A percentile compares a stretch with the other conserved stretches of the same genome.
These are phyloP conservation scores for Tolypocladium cylindrosporum DNA, from an alignment of 2,329 filamentous ascomycete species.

Conservation along the genomic window DNA sequence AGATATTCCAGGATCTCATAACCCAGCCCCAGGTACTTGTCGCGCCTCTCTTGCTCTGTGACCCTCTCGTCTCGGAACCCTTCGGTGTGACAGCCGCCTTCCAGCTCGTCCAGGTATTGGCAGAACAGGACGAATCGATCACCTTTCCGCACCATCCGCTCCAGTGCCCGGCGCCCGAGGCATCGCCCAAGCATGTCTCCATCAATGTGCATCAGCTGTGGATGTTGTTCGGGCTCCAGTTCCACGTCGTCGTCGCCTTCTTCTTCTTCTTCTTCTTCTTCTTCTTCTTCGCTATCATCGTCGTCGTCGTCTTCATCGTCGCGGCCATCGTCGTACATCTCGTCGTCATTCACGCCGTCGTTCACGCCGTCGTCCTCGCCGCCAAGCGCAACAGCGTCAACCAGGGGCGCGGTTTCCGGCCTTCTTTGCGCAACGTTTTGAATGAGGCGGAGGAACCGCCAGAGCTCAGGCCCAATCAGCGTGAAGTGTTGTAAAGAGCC, in stretches of 20 bases:
- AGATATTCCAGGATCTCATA: constrained; percentile 47
- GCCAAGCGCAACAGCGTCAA: not conserved
- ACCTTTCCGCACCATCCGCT: constrained; percentile 26
- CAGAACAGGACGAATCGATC: constrained; percentile 30
- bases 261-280: no score
- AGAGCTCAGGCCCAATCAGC: constrained; percentile 50
- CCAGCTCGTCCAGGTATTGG: constrained; percentile 38
- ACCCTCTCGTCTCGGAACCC: constrained; percentile 14
- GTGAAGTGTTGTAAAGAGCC: constrained; percentile 62
- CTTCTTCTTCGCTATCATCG: constrained; percentile 5
- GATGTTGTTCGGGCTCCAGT: constrained; percentile 27
- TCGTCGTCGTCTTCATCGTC: constrained; percentile 10
- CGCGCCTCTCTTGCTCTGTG: constrained; percentile 11
- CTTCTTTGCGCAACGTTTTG: constrained; percentile 54
- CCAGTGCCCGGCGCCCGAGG: constrained; percentile 34
- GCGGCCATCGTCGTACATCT: constrained; percentile 6
- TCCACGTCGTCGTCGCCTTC: constrained; percentile 3
- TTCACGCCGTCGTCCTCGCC: not conserved
- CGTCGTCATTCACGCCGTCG: constrained; percentile 8
- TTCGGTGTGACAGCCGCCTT: constrained; percentile 31
- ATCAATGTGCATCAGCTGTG: constrained; percentile 52
- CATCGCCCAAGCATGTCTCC: constrained; percentile 54
- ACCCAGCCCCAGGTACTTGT: constrained; percentile 34
- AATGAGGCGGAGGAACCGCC: constrained; percentile 61
- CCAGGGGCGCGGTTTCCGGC: constrained; percentile 31